phyloP scores from a whole-genome alignment of 768 basidiomycete genomes.

The Royoungia palumana region DNA sequence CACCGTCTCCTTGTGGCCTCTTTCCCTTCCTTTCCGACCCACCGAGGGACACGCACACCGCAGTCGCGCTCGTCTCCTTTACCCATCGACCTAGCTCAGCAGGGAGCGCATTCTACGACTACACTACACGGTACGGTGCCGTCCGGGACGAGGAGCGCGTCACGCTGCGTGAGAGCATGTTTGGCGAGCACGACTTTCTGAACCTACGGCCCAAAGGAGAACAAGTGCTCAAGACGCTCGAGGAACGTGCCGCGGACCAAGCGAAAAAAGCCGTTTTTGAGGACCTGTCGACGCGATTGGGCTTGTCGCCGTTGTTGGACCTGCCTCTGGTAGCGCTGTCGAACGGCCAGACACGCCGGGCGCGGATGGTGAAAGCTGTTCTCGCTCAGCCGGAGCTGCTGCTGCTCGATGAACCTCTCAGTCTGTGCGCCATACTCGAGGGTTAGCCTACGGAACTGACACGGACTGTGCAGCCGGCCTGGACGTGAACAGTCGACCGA shows the following conservation, averaged over 20 bases:
- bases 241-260: slow-evolving; percentile 26
- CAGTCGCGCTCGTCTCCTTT: slow-evolving; percentile 62
- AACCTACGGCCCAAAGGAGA: slow-evolving; percentile 27
- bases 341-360: slow-evolving; percentile 89
- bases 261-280: slow-evolving; percentile 43
- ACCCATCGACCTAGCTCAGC: slow-evolving; percentile 53
- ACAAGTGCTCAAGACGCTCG: slow-evolving; percentile 16
- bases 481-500: slow-evolving; percentile 57
- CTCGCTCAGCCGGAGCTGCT: slow-evolving; percentile 68
- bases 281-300: slow-evolving; percentile 52
- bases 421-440: slow-evolving; percentile 39
- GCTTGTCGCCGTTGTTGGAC: slow-evolving; percentile 64
- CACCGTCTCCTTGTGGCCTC: slow-evolving; percentile 62
- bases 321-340: slow-evolving; percentile 81
- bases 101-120: slow-evolving; percentile 84
- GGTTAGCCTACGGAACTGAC: background rate
- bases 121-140: slow-evolving; percentile 87
- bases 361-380: slow-evolving; percentile 77
- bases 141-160: slow-evolving; percentile 79
- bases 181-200: slow-evolving; percentile 45
- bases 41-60: slow-evolving; percentile 45
- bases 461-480: slow-evolving; percentile 61
- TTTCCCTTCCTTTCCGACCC: slow-evolving; percentile 64
- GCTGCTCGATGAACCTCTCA: slow-evolving; percentile 89
- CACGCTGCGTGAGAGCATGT: slow-evolving; percentile 72